Base-by-base conservation (phyloP, 768 basidiomycete species). In the Pisolithus tinctorius region DNA sequence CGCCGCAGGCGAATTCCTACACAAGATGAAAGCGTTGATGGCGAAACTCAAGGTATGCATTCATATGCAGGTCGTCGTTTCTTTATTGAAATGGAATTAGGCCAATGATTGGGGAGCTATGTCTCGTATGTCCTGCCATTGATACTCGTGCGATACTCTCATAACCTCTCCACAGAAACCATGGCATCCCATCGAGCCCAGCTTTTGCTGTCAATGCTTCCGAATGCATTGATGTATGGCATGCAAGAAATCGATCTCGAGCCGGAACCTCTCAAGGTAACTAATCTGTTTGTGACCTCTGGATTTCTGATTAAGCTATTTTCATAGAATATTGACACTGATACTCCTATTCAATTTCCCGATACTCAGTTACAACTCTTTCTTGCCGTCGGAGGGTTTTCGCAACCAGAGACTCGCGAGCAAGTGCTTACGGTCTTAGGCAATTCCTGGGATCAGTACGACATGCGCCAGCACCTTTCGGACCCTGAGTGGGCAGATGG, bases 51-150 rank as follows among this genome's bases (percentile, higher is more conserved):
- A 83, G 73, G 82, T 79, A 45, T 52, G 49, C 30, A 13, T 49
- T 1, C 0, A n/a, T 14, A n/a, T 48, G 13, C 7, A 3, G 49
- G 4, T 3, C n/a, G 30, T 31, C 17, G 10, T 11, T 46, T 2
- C 6, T 20, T n/a, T 37, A 6, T 39, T 56, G 20, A 49, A 25
- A 39, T 16, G 23, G 41, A 1, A 2, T 43, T 43, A 82, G 82
- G 74, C 78, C 2, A 82, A 82, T 34, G 83, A 84, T 53, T 84
- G 83, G 82, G 79, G 80, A 14, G 71, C 82, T 0, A 67, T 83
- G 46, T 82, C 82, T 44, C 80, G 83, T 84, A 56, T 45, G 80
- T 62, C 7, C 2, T 16, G 7, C 14, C 2, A 4, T 13, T n/a
- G 1, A 31, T 30, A 26, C 34, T 7, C 4, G 6, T 36, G 27